Percentiles rank a stretch among this genome's conserved stretches.
Evolutionary conservation across 176 grass and related monocot genomes (phyloP).

Genomic region (Aegilops speltoides): DNA sequence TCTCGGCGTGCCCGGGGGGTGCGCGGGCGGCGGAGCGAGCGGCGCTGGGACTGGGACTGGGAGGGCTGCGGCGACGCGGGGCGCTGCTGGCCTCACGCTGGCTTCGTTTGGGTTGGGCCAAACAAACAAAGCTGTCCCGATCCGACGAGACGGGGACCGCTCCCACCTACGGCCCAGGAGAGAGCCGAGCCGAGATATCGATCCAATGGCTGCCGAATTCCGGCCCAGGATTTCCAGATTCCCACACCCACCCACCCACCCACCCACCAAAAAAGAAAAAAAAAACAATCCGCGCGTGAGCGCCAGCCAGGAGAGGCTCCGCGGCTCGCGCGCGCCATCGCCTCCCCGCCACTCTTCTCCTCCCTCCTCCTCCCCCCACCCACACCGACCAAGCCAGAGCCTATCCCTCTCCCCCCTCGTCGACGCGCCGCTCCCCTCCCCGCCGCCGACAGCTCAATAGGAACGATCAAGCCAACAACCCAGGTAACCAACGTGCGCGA

Average conservation of each 20-base stretch:
- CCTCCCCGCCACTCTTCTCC: constrained; percentile 37
- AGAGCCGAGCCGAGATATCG: rapidly evolving
- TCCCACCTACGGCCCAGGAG: background rate
- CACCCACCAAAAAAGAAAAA: too few species aligned
- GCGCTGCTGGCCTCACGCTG: too few species aligned
- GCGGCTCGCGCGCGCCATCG: constrained; percentile 38
- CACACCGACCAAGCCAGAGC: background rate
- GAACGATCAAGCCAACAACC: constrained; percentile 14
- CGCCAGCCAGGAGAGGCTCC: background rate
- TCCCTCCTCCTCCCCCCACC: background rate
- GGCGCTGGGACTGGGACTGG: too few species aligned
- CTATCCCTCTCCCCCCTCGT: background rate
- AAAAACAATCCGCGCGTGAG: background rate
- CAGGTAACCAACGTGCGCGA: background rate
- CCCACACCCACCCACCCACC: too few species aligned
- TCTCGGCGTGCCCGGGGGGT: background rate
- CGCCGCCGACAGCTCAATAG: background rate
- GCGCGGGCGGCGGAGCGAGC: too few species aligned
- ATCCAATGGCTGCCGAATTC: background rate
- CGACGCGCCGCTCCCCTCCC: background rate
- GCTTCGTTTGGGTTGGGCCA: background rate
- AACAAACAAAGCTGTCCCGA: background rate
- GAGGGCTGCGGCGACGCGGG: background rate
- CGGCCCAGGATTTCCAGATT: constrained; percentile 7
- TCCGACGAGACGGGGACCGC: background rate